Conservation (phyloP, 495 filamentous ascomycete genomes). For the Aspergillus affinis region DNA sequence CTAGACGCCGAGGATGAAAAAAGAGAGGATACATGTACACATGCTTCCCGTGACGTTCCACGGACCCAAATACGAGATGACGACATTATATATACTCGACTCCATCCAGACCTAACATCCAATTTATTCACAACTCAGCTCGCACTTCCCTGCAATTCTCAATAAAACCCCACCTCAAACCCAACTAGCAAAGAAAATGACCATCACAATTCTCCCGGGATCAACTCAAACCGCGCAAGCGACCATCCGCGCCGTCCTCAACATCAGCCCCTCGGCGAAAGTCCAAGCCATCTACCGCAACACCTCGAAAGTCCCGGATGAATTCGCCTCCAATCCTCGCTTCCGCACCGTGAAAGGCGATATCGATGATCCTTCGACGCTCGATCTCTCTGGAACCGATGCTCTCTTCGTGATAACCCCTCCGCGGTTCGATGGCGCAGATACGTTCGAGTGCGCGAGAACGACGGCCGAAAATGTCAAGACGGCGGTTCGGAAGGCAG, state of each 20-base stretch:
- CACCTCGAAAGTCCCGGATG: constrained; percentile 3
- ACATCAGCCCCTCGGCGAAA: neutral
- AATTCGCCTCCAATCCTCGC: constrained; percentile 2
- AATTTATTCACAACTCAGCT: too few species aligned
- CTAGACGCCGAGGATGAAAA: neutral
- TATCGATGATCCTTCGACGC: constrained; percentile 1
- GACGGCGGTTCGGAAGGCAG: neutral
- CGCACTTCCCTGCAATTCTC: too few species aligned
- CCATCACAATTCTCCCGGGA: constrained; percentile 9
- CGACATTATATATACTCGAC: neutral
- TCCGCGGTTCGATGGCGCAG: neutral
- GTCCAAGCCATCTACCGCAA: constrained; percentile 12
- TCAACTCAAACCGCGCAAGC: constrained; percentile 11
- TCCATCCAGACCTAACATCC: too few species aligned
- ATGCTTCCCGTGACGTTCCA: neutral
- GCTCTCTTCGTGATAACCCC: constrained; percentile 11
- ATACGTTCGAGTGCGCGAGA: constrained; percentile 3
- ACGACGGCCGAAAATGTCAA: constrained; percentile 3
- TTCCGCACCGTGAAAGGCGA: constrained; percentile 10
- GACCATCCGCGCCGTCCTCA: constrained; percentile 7
- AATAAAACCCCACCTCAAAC: neutral
- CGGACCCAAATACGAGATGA: neutral
- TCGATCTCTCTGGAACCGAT: constrained; percentile 8
- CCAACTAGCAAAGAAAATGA: constrained; percentile 6
- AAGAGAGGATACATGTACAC: neutral